Evolutionary conservation across 805 yeast genomes (phyloP), one percentile per base, ranked within the genome.

Genomic region (Pichia insulana): DNA sequence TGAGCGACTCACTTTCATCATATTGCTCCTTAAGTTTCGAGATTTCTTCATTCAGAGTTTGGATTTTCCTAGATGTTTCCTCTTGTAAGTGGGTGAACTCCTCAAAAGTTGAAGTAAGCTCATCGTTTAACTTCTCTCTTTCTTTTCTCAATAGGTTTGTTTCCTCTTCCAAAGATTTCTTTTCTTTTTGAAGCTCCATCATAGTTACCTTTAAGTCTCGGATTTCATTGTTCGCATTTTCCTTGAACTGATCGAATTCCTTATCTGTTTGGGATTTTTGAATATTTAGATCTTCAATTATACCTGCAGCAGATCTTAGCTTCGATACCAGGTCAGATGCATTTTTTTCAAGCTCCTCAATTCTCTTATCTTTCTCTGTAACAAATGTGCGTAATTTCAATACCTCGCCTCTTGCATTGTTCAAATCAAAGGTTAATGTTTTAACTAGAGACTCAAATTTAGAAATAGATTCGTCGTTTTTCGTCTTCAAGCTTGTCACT

Each of bases 261-360:
- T 46, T 39, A 2, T 42, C 18, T 1, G 50, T 45, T 7, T 45
- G 30, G 19, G 50, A 51, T 27, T 52, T 60, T 36, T 57, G 62
- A 22, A 36, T 37, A 48, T 51, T 58, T 41, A 56, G 39, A 13
- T 44, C 50, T 45, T 52, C 61, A 42, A 54, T 49, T 15, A 46
- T 40, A 20, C 53, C 59, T 8, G 61, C 59, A 17, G 64, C 62
- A 16, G 53, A 44, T 22, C 50, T 45, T 28, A 56, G 42, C 34
- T 58, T 53, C 1, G 26, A 36, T 43, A 53, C 33, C 18, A 53
- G 38, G 3, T 48, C 52, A 39, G 37, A 47, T 22, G 51, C 40
- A 36, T 54, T 52, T 20, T 50, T 49, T 37, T 58, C 55, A 0
- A 58, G 43, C 10, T 49, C 41, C 7, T 49, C 49, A n/a, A 58